Percentiles rank a stretch among this genome's conserved stretches.
phyloP scores from a whole-genome alignment of 768 basidiomycete species.

The Podaxis sp. region DNA sequence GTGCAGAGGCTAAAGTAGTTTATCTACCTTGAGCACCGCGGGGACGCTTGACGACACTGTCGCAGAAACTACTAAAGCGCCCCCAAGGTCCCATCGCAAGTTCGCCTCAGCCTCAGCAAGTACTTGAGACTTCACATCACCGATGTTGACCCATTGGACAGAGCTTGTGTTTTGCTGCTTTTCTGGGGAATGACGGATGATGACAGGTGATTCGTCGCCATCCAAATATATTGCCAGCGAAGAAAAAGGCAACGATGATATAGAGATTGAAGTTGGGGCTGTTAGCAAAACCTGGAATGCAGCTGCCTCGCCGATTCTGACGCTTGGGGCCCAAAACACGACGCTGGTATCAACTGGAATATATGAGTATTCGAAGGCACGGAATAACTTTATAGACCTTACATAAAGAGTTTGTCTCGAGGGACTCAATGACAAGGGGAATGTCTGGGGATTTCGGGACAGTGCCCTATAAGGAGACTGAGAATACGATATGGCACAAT shows the following conservation, averaged over 20 bases:
- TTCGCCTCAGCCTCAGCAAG: slow-evolving; percentile 23
- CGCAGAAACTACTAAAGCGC: slow-evolving; percentile 57
- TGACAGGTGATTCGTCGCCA: slow-evolving; percentile 36
- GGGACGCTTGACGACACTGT: slow-evolving; percentile 48
- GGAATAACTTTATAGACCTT: slow-evolving; percentile 20
- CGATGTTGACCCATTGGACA: slow-evolving; percentile 32
- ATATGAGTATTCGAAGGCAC: slow-evolving; percentile 6
- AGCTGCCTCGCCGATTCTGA: slow-evolving; percentile 53
- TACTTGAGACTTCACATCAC: background rate
- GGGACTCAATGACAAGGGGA: slow-evolving; percentile 56
- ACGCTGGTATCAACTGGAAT: slow-evolving; percentile 56
- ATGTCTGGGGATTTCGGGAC: slow-evolving; percentile 56
- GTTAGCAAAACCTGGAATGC: slow-evolving; percentile 74
- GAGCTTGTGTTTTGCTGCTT: slow-evolving; percentile 9
- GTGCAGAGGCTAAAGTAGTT: background rate
- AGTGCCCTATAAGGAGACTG: slow-evolving; percentile 48
- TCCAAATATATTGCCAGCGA: slow-evolving; percentile 60
- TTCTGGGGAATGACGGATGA: slow-evolving; percentile 40
- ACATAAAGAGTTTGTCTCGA: slow-evolving; percentile 63
- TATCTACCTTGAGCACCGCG: slow-evolving; percentile 47
- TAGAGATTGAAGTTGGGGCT: slow-evolving; percentile 41
- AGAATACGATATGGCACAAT: background rate
- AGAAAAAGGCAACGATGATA: slow-evolving; percentile 58
- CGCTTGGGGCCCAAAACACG: slow-evolving; percentile 68
- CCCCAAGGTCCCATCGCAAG: slow-evolving; percentile 57